Evolutionary conservation across 371 early-diverging fungal species (phyloP), one percentile per base, ranked within the genome.

Genomic region (Parasitella parasitica): DNA sequence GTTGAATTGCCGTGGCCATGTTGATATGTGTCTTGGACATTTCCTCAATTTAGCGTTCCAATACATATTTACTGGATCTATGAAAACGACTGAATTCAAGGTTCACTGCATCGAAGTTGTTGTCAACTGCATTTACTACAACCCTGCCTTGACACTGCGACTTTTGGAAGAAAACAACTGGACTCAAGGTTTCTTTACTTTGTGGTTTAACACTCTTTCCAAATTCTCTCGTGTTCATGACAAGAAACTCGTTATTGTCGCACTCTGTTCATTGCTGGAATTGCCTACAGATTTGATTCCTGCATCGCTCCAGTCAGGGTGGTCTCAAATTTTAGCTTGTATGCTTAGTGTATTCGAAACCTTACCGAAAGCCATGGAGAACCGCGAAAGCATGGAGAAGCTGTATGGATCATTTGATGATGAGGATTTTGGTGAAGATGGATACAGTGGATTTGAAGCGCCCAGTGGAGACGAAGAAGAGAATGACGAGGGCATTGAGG

Each of bases 201-300:
- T 88, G 28, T 94, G 96, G 92, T 90, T 94, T 78, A 69, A 78
- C 39, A 82, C 83, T 27, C 64, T 93, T 15, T 80, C 80, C 41
- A 81, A 84, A 54, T 92, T 95, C 70, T 72, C 81, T 38, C 82
- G 95, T 46, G 96, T 96, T 11, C 94, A 95, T 72, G 97, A 97
- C 79, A 95, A 93, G 84, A 93, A 93, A 77, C 83, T 96, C 8
- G 83, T 86, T 5, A 91, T 97, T 46, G 71, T 93, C 36, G 88
- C 95, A 0, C 75, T 96, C 30, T 90, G 89, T 57, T 60, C 92
- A 0, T 64, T 97, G 15, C 60, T 96, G 54, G 81, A 82, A n/a
- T 72, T 92, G 2, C 92, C 94, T 4, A 65, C 79, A 27, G 86
- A 83, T 2, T 82, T 86, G 58, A 69, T 94, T 20, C 96, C 97